Percentiles rank a stretch among this genome's conserved stretches.
phyloP scores from a whole-genome alignment of 2,329 filamentous ascomycete genomes.

The Epichloe coenophiala region DNA sequence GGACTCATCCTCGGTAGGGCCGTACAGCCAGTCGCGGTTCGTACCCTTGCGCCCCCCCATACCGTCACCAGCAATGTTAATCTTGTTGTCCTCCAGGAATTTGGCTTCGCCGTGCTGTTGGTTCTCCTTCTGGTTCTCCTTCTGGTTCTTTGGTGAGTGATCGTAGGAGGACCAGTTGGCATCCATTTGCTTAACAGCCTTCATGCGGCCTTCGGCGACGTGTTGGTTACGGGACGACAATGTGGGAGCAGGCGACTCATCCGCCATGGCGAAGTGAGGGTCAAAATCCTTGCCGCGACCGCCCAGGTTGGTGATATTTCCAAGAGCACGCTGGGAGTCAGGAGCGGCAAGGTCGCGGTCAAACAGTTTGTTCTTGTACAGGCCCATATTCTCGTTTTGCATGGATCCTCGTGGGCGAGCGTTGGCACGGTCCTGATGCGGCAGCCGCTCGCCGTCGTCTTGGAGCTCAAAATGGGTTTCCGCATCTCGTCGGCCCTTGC shows the following conservation, averaged over 20 bases:
- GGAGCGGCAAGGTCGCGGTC: slow-evolving; percentile 37
- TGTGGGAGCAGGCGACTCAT: slow-evolving; percentile 42
- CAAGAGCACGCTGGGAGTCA: slow-evolving; percentile 34
- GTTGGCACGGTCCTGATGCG: slow-evolving; percentile 30
- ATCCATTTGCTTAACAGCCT: slow-evolving; percentile 62
- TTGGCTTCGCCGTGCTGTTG: slow-evolving; percentile 33
- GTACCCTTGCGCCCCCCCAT: slow-evolving; percentile 50
- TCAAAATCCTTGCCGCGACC: slow-evolving; percentile 66
- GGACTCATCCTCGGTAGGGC: slow-evolving; percentile 34
- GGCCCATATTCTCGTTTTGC: slow-evolving; percentile 50
- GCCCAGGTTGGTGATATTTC: slow-evolving; percentile 58
- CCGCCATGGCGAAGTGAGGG: slow-evolving; percentile 62
- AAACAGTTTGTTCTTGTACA: slow-evolving; percentile 70
- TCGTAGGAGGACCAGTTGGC: slow-evolving; percentile 46
- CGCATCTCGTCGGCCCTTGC: slow-evolving; percentile 63
- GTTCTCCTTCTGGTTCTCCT: slow-evolving; percentile 41
- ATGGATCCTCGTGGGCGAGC: slow-evolving; percentile 37
- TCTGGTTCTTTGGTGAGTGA: slow-evolving; percentile 29
- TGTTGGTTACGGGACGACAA: slow-evolving; percentile 11
- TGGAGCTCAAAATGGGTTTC: slow-evolving; percentile 73
- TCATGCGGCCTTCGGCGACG: slow-evolving; percentile 46
- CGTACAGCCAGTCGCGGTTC: slow-evolving; percentile 44
- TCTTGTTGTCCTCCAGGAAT: slow-evolving; percentile 25
- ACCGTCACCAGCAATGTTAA: slow-evolving; percentile 45
- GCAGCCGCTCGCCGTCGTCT: slow-evolving; percentile 54